Evolutionary conservation across 2,329 filamentous ascomycete species (phyloP), one percentile per base, ranked within the genome.

Genomic region (Byssochlamys sp.): DNA sequence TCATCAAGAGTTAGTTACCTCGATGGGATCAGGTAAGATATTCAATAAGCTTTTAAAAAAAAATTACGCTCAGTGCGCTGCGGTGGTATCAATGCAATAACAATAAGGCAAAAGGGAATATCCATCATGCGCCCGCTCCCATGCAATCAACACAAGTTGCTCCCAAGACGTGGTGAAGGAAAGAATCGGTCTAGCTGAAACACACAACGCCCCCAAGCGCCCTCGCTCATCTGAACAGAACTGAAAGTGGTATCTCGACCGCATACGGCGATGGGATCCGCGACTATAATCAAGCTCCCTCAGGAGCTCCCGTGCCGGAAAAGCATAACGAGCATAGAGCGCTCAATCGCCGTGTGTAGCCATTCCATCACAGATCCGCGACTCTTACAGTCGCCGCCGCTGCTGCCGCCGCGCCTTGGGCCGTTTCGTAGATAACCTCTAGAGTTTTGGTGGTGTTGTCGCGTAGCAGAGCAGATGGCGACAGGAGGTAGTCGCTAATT

Each of bases 341-440:
- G 10, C 12, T 45, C 39, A 45, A 24, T 19, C 39, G 4, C 9
- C 19, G 14, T 9, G n/a, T 19, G 39, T 27, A 26, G 35, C 27
- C 14, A 31, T 10, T 14, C 28, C 26, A 29, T 71, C 62, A 73
- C 59, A 74, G 54, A 57, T 73, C 72, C 11, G 59, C 66, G 7
- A 73, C 61, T n/a, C 64, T 62, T 26, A 54, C 58, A 52, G 65
- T 62, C 33, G 69, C 67, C 14, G 68, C 66, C n/a, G 39, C 29
- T 24, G 72, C 70, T 48, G 71, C 72, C 48, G 75, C 70, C 11
- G 74, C 75, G 33, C 73, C 74, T 67, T 78, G 77, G 25, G 74
- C 77, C 35, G 76, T 75, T 59, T 77, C 75, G 59, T 76, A 77
- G 50, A 80, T 74, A 58, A 81, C 77, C 59, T 79, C 80, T 2